phyloP scores from a whole-genome alignment of 1,284 basidiomycete species.

The Earliella scabrosa region DNA sequence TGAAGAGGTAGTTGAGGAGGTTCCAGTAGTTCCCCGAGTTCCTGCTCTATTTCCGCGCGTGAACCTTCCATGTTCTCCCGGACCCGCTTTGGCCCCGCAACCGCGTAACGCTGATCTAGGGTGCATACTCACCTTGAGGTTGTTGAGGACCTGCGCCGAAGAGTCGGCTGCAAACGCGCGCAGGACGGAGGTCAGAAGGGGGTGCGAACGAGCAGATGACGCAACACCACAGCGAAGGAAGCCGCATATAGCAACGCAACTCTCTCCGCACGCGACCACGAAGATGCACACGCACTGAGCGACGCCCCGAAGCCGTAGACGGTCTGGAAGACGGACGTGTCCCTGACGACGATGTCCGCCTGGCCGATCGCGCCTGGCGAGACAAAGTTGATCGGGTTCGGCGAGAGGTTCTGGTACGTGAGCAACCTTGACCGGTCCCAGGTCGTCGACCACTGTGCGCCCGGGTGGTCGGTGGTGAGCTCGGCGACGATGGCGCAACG shows the following conservation, averaged over 20 bases:
- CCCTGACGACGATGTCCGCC: constrained; percentile 49
- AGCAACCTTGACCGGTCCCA: constrained; percentile 41
- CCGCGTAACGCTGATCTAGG: constrained; percentile 7
- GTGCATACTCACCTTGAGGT: constrained; percentile 51
- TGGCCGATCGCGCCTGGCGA: constrained; percentile 44
- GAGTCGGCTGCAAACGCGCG: constrained; percentile 46
- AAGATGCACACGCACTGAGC: constrained; percentile 41
- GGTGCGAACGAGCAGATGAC: no score
- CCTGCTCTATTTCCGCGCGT: constrained; percentile 33
- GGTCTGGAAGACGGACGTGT: constrained; percentile 46
- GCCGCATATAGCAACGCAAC: constrained; percentile 7
- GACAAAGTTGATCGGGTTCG: constrained; percentile 41
- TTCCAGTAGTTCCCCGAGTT: constrained; percentile 48
- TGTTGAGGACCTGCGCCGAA: constrained; percentile 47
- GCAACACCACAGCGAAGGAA: constrained; percentile 9
- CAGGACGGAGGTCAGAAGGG: not conserved
- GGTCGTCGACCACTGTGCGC: constrained; percentile 38
- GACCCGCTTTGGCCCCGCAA: not conserved
- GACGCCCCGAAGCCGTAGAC: constrained; percentile 53
- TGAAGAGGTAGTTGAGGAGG: constrained; percentile 49
- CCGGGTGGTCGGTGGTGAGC: no score
- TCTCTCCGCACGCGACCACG: no score
- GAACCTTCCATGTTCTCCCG: not conserved
- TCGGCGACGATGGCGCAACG: no score
- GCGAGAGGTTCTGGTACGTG: constrained; percentile 34